Base-by-base conservation (phyloP, 495 filamentous ascomycete genomes). In the Bathelium albidoporum region DNA sequence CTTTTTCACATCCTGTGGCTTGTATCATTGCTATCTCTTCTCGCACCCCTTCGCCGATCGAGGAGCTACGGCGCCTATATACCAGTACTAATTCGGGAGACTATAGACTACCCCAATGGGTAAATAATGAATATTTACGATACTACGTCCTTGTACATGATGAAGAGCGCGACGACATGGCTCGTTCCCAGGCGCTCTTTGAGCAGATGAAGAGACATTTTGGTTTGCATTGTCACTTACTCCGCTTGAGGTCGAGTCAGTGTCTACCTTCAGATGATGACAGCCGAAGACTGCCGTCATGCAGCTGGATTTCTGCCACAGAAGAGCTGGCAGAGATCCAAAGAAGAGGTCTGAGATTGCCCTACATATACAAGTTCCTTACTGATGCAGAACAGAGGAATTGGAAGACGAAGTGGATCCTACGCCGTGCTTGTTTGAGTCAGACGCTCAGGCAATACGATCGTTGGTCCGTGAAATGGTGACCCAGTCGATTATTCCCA, bases 141-240 rank as follows among this genome's bases (percentile, higher is more conserved):
- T 98, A 98, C 71, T 97, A 98, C 74, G 88, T 98, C 18, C 80
- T 98, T 26, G 85, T 98, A n/a, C 95, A 98, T 68, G 94, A 98
- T 68, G 94, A 98, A 72, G 95, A 97, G 66, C 82, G 81, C 45
- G 91, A 95, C 69, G 91, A 97, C 70, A 94, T 97, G 59, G 81
- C 84, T 14, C 92, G 91, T 73, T 95, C 87, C 34, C 95, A 89
- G 71, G 82, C 82, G 49, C 79, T 97, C 26, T 98, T 94, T 71
- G 93, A 97, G 65, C 89, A 95, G 72, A 98, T 98, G 94, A 97
- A 97, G 75, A 83, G 92, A 29, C 90, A 96, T 73, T 93, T 97
- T 68, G 94, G 94, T 2, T 77, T 98, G 24, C 91, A 97, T 73
- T 98, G 94, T 72, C 94, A 97, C 73, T 80, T 98, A 1, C 80